Evolutionary conservation across 2,329 filamentous ascomycete genomes (phyloP), one percentile per base, ranked within the genome.

Genomic region (Sclerotinia minor): DNA sequence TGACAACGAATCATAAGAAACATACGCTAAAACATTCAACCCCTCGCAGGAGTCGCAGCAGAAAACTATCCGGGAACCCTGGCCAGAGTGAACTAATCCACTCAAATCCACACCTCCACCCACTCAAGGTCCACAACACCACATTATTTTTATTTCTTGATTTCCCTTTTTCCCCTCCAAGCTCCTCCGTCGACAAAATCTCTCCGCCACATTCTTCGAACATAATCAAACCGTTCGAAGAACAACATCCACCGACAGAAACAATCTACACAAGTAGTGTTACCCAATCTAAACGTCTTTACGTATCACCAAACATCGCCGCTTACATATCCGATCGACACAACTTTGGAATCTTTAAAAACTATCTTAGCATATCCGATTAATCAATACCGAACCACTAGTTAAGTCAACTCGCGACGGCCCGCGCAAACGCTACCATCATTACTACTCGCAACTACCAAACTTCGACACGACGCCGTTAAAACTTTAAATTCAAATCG

Each of bases 21-120:
- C 26, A 55, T n/a, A 45, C 50, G 50, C 61, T 65, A 65, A 57
- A 45, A 57, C 19, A 54, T 55, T 64, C 24, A 26, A 64, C 35
- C 49, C 61, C 61, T 64, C 61, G 49, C 50, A 64, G 61, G 38
- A 64, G 61, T 64, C 61, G 49, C 50, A 64, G 61, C 50, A 64
- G 61, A 64, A 64, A 64, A 55, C 9, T 26, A 50, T 21, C 60
- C 60, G 60, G 47, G 29, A 41, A 52, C 53, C 35, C 32, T 35
- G 32, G 17, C 17, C 26, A 47, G 45, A 21, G 45, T 7, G 21
- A 3, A 55, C 9, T 15, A 21, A 38, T 13, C 6, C 35, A 58
- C 54, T 1, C 54, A 8, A 35, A 26, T 35, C 6, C 41, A 59
- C 41, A 59, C 41, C 41, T 57, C 13, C 54, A 41, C 17, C 54